phyloP scores from a whole-genome alignment of 2,329 filamentous ascomycete genomes.

The Zarea fungicola region DNA sequence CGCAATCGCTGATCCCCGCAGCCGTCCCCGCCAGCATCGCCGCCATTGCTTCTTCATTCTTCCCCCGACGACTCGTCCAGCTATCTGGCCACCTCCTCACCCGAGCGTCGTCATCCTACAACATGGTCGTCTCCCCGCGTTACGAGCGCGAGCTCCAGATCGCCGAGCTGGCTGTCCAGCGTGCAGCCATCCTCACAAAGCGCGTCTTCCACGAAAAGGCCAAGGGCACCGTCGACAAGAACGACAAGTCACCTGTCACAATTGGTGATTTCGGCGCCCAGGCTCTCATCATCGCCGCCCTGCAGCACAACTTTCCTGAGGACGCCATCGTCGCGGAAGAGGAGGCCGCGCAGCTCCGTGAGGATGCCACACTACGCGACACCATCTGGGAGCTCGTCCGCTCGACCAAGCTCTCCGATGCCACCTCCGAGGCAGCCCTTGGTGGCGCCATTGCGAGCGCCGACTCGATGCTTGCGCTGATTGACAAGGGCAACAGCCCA shows the following conservation, averaged over 20 bases:
- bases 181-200: slow-evolving; percentile 55
- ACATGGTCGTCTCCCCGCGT: slow-evolving; percentile 31
- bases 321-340: slow-evolving; percentile 95
- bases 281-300: slow-evolving; percentile 87
- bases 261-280: slow-evolving; percentile 98
- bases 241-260: slow-evolving; percentile 93
- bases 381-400: slow-evolving; percentile 81
- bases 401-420: slow-evolving; percentile 58
- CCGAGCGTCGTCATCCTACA: slow-evolving; percentile 16
- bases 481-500: slow-evolving; percentile 63
- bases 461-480: slow-evolving; percentile 61
- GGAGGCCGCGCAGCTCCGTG: slow-evolving; percentile 74
- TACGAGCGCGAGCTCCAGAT: slow-evolving; percentile 77
- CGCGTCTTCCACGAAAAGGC: slow-evolving; percentile 69
- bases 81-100: slow-evolving; percentile 12
- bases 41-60: slow-evolving; percentile 14
- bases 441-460: slow-evolving; percentile 64
- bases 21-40: neutral
- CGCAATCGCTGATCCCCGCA: neutral
- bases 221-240: slow-evolving; percentile 85
- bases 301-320: slow-evolving; percentile 81
- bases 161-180: slow-evolving; percentile 83
- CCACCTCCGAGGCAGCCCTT: slow-evolving; percentile 54
- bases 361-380: slow-evolving; percentile 59
- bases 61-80: slow-evolving; percentile 18